phyloP scores from a whole-genome alignment of 2,329 filamentous ascomycete species.

The Arthroderma sp. region DNA sequence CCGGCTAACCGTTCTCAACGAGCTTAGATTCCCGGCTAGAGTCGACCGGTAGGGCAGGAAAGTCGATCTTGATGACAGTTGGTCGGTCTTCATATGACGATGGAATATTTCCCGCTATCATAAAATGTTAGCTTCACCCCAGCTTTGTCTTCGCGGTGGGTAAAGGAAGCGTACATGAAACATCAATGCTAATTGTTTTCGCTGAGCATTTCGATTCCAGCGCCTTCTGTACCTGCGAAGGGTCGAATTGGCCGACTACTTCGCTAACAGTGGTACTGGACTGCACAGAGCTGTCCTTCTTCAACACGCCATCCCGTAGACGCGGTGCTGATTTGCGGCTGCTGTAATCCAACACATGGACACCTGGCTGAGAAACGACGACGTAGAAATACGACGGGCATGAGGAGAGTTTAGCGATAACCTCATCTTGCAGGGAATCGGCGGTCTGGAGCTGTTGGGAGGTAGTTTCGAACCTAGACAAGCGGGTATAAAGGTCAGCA shows the following conservation, averaged over 20 bases:
- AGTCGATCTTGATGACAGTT: slow-evolving; percentile 33
- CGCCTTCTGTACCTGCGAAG: slow-evolving; percentile 27
- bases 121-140: not conserved
- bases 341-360: slow-evolving; percentile 56
- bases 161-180: slow-evolving; percentile 22
- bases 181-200: slow-evolving; percentile 31
- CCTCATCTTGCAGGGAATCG: slow-evolving; percentile 27
- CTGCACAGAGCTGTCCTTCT: slow-evolving; percentile 37
- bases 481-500: slow-evolving; percentile 16
- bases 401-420: slow-evolving; percentile 39
- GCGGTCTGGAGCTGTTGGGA: slow-evolving; percentile 33
- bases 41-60: slow-evolving; percentile 28
- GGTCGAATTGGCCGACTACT: slow-evolving; percentile 38
- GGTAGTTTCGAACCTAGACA: slow-evolving; percentile 25
- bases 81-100: slow-evolving; percentile 25
- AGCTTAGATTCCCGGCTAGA: slow-evolving; percentile 28
- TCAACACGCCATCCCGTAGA: slow-evolving; percentile 39
- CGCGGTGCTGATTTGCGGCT: slow-evolving; percentile 39
- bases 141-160: not conserved
- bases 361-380: slow-evolving; percentile 62
- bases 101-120: slow-evolving; percentile 21
- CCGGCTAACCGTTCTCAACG: slow-evolving; percentile 28
- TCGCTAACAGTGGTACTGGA: slow-evolving; percentile 42
- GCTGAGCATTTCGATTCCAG: slow-evolving; percentile 38
- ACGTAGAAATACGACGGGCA: slow-evolving; percentile 69